Evolutionary conservation across 306 rosid species (phyloP).

Genomic region (Quercus cerris): DNA sequence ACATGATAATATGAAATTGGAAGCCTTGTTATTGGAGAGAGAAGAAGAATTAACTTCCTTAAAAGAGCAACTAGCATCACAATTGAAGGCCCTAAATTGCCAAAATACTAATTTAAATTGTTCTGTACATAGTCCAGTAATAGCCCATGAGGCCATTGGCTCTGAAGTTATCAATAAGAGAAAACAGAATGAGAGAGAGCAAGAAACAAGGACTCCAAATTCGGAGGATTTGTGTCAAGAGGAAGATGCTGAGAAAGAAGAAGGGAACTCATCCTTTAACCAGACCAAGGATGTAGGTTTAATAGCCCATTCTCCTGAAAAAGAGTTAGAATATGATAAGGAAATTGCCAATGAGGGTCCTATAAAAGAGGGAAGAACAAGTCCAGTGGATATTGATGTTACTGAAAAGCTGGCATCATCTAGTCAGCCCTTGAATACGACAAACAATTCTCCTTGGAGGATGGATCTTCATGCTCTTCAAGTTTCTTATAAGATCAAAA

Average conservation of each 20-base stretch:
- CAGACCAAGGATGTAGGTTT: constrained; percentile 3
- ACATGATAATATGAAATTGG: constrained; percentile 65
- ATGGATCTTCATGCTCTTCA: constrained; percentile 96
- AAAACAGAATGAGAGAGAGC: constrained; percentile 42
- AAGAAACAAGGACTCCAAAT: constrained; percentile 38
- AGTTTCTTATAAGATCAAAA: constrained; percentile 86
- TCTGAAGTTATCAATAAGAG: constrained; percentile 42
- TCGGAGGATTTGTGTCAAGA: constrained; percentile 28
- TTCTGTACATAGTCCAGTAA: constrained; percentile 38
- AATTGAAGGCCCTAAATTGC: constrained; percentile 36
- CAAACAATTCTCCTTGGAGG: constrained; percentile 50
- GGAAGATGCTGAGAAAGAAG: constrained; percentile 17
- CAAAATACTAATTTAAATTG: constrained; percentile 31
- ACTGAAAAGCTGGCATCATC: constrained; percentile 20
- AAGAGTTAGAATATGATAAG: constrained; percentile 32
- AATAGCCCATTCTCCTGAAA: constrained; percentile 31
- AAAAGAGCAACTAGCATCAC: constrained; percentile 59
- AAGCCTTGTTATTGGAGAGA: constrained; percentile 55
- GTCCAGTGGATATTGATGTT: constrained; percentile 20
- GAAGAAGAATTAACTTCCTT: constrained; percentile 57
- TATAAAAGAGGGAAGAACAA: constrained; percentile 22
- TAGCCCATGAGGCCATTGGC: constrained; percentile 38
- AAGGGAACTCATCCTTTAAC: constrained; percentile 1
- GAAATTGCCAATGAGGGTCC: constrained; percentile 19
- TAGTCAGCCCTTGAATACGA: constrained; percentile 16